Evolutionary conservation across 2,329 filamentous ascomycete genomes (phyloP), one percentile per base, ranked within the genome.

Genomic region (Westerdykella aurantiaca): DNA sequence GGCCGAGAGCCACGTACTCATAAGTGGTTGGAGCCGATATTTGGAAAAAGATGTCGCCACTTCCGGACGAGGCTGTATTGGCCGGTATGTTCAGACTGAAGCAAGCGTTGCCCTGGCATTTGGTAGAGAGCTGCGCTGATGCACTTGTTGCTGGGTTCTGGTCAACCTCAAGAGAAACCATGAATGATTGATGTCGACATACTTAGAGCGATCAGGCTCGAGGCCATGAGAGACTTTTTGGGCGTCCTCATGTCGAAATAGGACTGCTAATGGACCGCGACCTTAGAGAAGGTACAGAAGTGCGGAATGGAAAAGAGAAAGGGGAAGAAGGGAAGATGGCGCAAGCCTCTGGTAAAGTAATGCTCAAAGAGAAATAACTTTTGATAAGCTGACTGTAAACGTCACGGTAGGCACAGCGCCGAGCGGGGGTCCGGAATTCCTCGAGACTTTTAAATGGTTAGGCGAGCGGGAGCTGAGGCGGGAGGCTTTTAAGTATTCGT

Each of bases 21-120:
- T 77, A 72, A 5, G 58, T 68, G 34, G 69, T 71, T 2, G 79
- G 77, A 3, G 75, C 76, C 37, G 70, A 72, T 39, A 82, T 69
- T 46, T 79, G 77, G 54, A 82, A 75, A 61, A 72, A 82, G 41
- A 82, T 75, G 47, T 80, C 75, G 17, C 79, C 77, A 29, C 53
- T 68, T 11, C 73, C 73, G 16, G 71, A 73, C 3, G 68, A 70
- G 1, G 73, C 73, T 4, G 78, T 80, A 22, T 64, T 58, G 18
- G 72, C 60, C 2, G 79, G 78, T 6, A 82, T 72, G 56, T 78
- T 80, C 49, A 82, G 66, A 9, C 67, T 66, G 55, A 72, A 80
- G 62, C 69, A 72, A 16, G 73, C 58, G 25, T 68, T 52, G 6
- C 38, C 49, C 1, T 58, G 56, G 33, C 60, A 64, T 11, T 56